Base-by-base conservation (phyloP, 345 rosid species). In the Rubroshorea leprosula region DNA sequence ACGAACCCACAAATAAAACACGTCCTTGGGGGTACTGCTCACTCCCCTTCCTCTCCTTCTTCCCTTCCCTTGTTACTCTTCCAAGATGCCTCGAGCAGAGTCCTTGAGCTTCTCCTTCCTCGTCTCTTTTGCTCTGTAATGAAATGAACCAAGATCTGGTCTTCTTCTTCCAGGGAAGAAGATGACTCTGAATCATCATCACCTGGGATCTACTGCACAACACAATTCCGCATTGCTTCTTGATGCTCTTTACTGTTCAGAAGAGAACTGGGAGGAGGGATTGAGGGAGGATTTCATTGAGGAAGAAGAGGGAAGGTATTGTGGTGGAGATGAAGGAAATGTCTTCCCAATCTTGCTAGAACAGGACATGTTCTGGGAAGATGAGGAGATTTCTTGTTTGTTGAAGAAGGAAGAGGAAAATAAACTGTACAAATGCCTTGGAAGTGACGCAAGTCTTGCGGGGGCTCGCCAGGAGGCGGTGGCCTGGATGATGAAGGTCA, bases 171-270 rank as follows among this genome's bases (percentile, higher is more conserved):
- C 10, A 73, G 51, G n/a, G 76, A 58, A 68, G 83, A 74, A 72
- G 78, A 82, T 79, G 90, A 72, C 72, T 60, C 64, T 57, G 27
- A 57, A 51, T 49, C 11, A 6, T 10, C 54, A 27, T 18, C 49
- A 24, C 25, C 45, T 12, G 8, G 49, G 43, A 38, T 21, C 60
- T 44, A 53, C 38, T 10, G 43, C 58, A 25, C 61, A 38, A 9
- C 68, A 56, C n/a, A 60, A 68, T 56, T 54, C 79, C 35, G 23
- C 66, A 13, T 65, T 68, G 11, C 68, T 62, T 26, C 25, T 55
- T 10, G 87, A 77, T 54, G 57, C 71, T 52, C 86, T 83, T 54
- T 81, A 79, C 65, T 86, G 88, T 65, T 70, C 78, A 1, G 88
- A 59, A 17, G 41, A 35, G 77, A 66, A 15, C 45, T 57, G 5